Evolutionary conservation across 805 yeast species (phyloP).

Genomic region (Hyphopichia homilentoma): DNA sequence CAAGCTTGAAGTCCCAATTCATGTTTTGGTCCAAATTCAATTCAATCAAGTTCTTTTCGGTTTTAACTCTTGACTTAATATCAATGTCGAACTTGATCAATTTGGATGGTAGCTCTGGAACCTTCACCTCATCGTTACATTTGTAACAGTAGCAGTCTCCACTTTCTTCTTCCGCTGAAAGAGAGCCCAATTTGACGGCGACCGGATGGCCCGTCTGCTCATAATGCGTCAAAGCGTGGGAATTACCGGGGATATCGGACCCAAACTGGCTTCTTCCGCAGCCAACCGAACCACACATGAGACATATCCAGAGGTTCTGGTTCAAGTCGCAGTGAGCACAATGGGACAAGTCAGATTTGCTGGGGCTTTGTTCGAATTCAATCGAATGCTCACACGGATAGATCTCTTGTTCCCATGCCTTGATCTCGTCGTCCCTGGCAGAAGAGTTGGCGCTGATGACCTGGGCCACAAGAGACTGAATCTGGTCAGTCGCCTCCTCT

Average conservation of each 20-base stretch:
- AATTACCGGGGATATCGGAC: slow-evolving; percentile 80
- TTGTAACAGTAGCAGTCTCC: slow-evolving; percentile 81
- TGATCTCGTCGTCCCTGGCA: slow-evolving; percentile 61
- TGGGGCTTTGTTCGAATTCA: slow-evolving; percentile 40
- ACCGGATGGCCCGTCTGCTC: slow-evolving; percentile 62
- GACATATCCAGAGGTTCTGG: slow-evolving; percentile 89
- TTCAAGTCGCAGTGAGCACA: slow-evolving; percentile 61
- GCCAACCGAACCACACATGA: slow-evolving; percentile 85
- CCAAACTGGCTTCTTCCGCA: slow-evolving; percentile 97
- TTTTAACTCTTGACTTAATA: slow-evolving; percentile 50
- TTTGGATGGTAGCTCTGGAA: slow-evolving; percentile 50
- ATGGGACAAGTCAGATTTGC: slow-evolving; percentile 29
- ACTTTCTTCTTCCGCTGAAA: slow-evolving; percentile 59
- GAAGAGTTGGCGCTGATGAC: slow-evolving; percentile 59
- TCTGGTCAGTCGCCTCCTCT: slow-evolving; percentile 16
- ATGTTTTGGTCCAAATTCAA: slow-evolving; percentile 88
- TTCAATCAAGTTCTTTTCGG: slow-evolving; percentile 86
- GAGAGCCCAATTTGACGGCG: slow-evolving; percentile 88
- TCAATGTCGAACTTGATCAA: slow-evolving; percentile 68
- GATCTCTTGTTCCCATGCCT: slow-evolving; percentile 90
- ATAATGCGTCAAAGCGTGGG: slow-evolving; percentile 81
- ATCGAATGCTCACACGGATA: slow-evolving; percentile 74
- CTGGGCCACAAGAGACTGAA: slow-evolving; percentile 32
- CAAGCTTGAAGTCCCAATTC: slow-evolving; percentile 89
- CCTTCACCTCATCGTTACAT: slow-evolving; percentile 85